Evolutionary conservation across 1,284 basidiomycete species (phyloP), one percentile per base, ranked within the genome.

Genomic region (Cryptococcus floricola): DNA sequence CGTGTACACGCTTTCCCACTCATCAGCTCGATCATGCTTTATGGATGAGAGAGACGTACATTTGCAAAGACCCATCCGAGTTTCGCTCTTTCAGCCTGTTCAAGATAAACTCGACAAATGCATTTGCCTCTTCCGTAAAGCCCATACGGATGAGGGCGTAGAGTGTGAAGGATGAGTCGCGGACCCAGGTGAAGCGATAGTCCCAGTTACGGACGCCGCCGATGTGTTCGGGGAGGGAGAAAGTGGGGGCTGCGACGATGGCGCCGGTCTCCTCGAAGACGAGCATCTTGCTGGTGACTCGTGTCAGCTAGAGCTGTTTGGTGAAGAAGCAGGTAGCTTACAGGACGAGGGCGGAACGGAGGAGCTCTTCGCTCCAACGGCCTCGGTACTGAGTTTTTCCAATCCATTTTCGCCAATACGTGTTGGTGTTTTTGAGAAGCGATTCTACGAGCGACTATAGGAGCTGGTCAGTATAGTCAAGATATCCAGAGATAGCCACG

Each of bases 311-410:
- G 18, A 38, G 37, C 12, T 9, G 25, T 45, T 14, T 18, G 14
- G n/a, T 31, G 13, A 31, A 47, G 38, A 39, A 5, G 89, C 89
- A 54, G 12, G n/a, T 16, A 10, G 19, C 70, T 60, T 56, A 73
- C 68, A 77, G 60, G 0, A 89, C 88, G n/a, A 95, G 80, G 0
- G 90, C 92, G 54, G 88, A 90, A 28, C 91, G 84, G 69, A 90
- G 84, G 3, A 95, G 90, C 1, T 86, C 85, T 74, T 97, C 92
- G 63, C 93, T 87, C 93, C 92, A 97, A n/a, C 89, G 84, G 0
- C 92, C 93, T 19, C 81, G 82, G 75, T 96, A 96, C 50, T 64
- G 71, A 62, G 69, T 72, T 64, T 83, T 82, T 16, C 82, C 80
- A 64, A 94, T 87, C 92, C 92, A 96, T 27, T 82, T 76, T 59